Base-by-base conservation (phyloP, 768 basidiomycete genomes). In the Trametes cinnabarina region DNA sequence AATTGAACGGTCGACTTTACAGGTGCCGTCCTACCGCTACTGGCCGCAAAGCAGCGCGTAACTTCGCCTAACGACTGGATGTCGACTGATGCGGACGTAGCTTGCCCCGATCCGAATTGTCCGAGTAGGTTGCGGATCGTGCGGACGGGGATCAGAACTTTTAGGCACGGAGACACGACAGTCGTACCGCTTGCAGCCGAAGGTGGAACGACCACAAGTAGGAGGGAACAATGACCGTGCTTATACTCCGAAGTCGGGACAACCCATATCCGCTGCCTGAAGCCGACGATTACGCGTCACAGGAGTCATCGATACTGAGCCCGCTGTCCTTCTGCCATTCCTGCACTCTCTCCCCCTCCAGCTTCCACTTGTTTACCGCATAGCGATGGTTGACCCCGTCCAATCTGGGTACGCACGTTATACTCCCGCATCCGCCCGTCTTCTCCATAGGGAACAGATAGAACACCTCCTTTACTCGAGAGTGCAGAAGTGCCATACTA, bases 401-500 rank as follows among this genome's bases (percentile, higher is more conserved):
- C 60, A 96, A 80, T 30, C 81, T 80, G 22, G 95, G 91, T 1
- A 98, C 76, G 61, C 88, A 91, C 12, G 83, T 79, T 12, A 79
- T 68, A 28, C 91, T 82, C 12, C 94, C 92, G 59, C 92, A 94
- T 0, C 95, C 96, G 25, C 97, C 96, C 0, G 92, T 94, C 51
- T 79, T 74, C 0, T 78, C 73, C 84, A 90, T 91, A 0, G 88
- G 82, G 23, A 82, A 68, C 32, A 98, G 68, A 67, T 87, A 85
- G 68, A 92, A 80, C 6, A 98, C 81, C 59, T 94, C 86, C 65
- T 89, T 88, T 55, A 98, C 92, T n/a, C 97, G 84, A 1, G 92
- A 94, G 72, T 99, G 97, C 6, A 97, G 75, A 20, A 98, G 74
- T 2, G 94, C 92, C 97, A 99, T 99, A 65, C 87, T 84, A 71